A percentile compares a stretch with the other conserved stretches of the same genome.
Conservation (phyloP, 2,329 filamentous ascomycete species). For the Ophiostoma tasmaniense region DNA sequence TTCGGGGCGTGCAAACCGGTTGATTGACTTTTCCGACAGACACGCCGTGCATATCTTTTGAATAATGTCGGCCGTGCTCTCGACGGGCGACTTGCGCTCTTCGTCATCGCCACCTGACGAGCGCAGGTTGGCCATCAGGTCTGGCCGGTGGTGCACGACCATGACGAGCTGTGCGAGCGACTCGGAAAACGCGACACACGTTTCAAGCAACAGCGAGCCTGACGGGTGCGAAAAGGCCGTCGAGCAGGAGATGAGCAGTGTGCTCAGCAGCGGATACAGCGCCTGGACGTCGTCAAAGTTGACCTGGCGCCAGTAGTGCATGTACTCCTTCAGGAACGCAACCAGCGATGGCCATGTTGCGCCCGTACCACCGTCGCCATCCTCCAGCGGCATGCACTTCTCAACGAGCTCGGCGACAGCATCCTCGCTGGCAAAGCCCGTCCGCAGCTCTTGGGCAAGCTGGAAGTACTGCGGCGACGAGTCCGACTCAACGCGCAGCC, state of each 20-base stretch:
- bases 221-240: constrained; percentile 72
- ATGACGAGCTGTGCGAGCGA: constrained; percentile 77
- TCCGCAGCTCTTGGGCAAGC: constrained; percentile 59
- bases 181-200: constrained; percentile 72
- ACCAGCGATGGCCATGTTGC: constrained; percentile 69
- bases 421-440: constrained; percentile 42
- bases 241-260: constrained; percentile 58
- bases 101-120: constrained; percentile 46
- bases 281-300: constrained; percentile 65
- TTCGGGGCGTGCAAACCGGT: constrained; percentile 59
- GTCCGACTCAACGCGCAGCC: constrained; percentile 66
- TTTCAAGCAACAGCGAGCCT: constrained; percentile 73
- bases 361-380: constrained; percentile 54
- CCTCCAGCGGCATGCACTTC: constrained; percentile 53
- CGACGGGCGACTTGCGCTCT: constrained; percentile 69
- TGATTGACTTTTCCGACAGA: constrained; percentile 67
- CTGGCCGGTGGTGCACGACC: constrained; percentile 69
- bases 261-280: constrained; percentile 66
- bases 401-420: constrained; percentile 57
- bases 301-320: constrained; percentile 73
- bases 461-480: constrained; percentile 58
- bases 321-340: constrained; percentile 71
- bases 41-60: constrained; percentile 88
- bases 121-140: constrained; percentile 58
- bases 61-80: constrained; percentile 79